These are phyloP conservation scores for Penicillium brasilianum DNA, from an alignment of 2,329 filamentous ascomycete species.

Conservation along the genomic window DNA sequence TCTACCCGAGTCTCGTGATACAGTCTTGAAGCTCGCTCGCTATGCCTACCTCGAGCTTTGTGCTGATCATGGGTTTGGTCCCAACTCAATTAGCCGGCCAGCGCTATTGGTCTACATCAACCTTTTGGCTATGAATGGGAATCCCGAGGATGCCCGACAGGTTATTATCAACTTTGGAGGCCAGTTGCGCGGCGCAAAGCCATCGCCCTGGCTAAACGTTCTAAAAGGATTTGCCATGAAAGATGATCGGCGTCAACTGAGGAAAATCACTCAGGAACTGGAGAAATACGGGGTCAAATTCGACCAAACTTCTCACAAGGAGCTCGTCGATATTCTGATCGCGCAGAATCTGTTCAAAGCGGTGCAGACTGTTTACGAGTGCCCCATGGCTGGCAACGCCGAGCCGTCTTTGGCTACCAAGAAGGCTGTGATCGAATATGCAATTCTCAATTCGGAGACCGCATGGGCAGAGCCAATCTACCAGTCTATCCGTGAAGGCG, in stretches of 20 bases:
- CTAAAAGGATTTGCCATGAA: conserved; percentile 64
- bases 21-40: conserved; percentile 48
- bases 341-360: conserved; percentile 61
- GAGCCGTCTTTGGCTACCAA: conserved; percentile 56
- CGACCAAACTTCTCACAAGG: conserved; percentile 47
- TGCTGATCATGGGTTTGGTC: conserved; percentile 50
- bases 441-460: conserved; percentile 62
- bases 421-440: conserved; percentile 64
- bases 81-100: conserved; percentile 41
- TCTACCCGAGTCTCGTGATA: conserved; percentile 43
- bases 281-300: conserved; percentile 58
- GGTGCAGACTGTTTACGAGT: conserved; percentile 71
- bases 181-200: conserved; percentile 36
- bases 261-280: conserved; percentile 59
- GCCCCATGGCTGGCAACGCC: conserved; percentile 52
- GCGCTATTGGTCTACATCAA: conserved; percentile 55
- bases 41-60: conserved; percentile 43
- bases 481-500: conserved; percentile 48
- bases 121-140: conserved; percentile 61
- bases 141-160: conserved; percentile 58
- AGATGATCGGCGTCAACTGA: conserved; percentile 66
- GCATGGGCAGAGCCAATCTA: conserved; percentile 69
- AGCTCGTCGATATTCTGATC: conserved; percentile 68
- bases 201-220: conserved; percentile 55
- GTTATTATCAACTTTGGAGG: conserved; percentile 51